Evolutionary conservation across 805 yeast species (phyloP), one percentile per base, ranked within the genome.

Genomic region (Suhomyces sp.): DNA sequence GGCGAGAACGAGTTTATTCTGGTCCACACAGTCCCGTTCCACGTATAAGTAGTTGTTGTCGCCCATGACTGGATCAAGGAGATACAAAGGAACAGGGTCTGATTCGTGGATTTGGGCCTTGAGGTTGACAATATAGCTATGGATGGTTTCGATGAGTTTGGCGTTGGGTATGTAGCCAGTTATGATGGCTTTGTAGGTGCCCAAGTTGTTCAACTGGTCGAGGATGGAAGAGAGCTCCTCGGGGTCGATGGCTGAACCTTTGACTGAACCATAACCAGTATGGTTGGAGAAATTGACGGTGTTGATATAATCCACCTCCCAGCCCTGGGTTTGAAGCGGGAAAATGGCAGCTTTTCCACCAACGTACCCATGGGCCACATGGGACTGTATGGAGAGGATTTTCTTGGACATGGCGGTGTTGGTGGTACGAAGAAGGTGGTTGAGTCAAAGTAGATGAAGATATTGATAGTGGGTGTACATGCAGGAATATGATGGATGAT

Each of bases 31-130:
- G 6, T 56, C 60, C 41, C 65, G 54, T 35, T 76, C 74, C 3
- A 83, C 93, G 46, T 83, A 83, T 15, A 83, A 44, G 39, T 72
- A 70, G 16, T 86, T 86, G 48, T 82, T 84, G 52, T 83, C 93
- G 1, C 93, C 93, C 80, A 83, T 75, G 0, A 83, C 90, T 1
- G 93, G 91, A 49, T 83, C 93, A 43, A 83, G 58, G 16, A 83
- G 58, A 76, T 87, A 81, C 4, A 74, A 33, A 4, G 68, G 39
- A 0, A 53, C 39, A 0, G 71, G 60, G 24, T 59, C 52, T 6
- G 38, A 33, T 6, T 14, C 17, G 12, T 8, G 13, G 9, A 12
- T n/a, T 3, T n/a, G 19, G 20, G 29, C 31, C 45, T 74, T 77
- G 20, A 71, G 46, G 19, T 56, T 47, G 13, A 46, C 45, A 13